A percentile compares a stretch with the other conserved stretches of the same genome.
These are phyloP conservation scores for Farysia itapuensis DNA, from an alignment of 1,284 basidiomycete species.

Conservation along the genomic window DNA sequence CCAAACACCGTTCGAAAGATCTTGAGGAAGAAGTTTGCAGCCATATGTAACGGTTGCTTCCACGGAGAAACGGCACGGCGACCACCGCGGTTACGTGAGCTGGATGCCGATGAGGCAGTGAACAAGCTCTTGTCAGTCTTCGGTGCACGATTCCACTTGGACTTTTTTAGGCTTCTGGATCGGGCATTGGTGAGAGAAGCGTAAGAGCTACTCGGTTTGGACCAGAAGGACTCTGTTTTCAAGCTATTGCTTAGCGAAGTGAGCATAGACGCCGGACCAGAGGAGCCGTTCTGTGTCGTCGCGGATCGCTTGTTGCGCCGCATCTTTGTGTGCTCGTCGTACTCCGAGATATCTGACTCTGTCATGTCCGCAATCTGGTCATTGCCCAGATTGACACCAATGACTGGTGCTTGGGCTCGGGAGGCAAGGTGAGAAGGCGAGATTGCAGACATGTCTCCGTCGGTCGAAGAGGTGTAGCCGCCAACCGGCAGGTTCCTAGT, in stretches of 20 bases:
- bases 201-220: conserved; percentile 12
- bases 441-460: conserved; percentile 32
- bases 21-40: conserved; percentile 25
- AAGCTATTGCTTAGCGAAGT: conserved; percentile 28
- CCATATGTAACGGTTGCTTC: conserved; percentile 23
- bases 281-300: conserved; percentile 4
- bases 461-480: conserved; percentile 42
- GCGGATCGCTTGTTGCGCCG: conserved; percentile 12
- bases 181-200: conserved; percentile 9
- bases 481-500: no score
- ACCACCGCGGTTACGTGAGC: conserved; percentile 10
- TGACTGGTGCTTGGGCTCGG: conserved; percentile 23
- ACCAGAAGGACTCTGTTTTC: conserved; percentile 26
- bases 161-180: conserved; percentile 25
- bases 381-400: conserved; percentile 29
- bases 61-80: conserved; percentile 8
- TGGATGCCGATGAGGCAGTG: conserved; percentile 4
- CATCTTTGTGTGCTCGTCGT: conserved; percentile 30
- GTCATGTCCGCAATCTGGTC: conserved; percentile 35
- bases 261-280: conserved; percentile 11
- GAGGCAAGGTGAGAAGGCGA: conserved; percentile 16
- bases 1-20: conserved; percentile 38
- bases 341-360: conserved; percentile 41
- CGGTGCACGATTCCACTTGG: conserved; percentile 27
- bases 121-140: conserved; percentile 28